Evolutionary conservation across 257 asterid species (phyloP), one percentile per base, ranked within the genome.

Genomic region (Thymus quinquecostatus): DNA sequence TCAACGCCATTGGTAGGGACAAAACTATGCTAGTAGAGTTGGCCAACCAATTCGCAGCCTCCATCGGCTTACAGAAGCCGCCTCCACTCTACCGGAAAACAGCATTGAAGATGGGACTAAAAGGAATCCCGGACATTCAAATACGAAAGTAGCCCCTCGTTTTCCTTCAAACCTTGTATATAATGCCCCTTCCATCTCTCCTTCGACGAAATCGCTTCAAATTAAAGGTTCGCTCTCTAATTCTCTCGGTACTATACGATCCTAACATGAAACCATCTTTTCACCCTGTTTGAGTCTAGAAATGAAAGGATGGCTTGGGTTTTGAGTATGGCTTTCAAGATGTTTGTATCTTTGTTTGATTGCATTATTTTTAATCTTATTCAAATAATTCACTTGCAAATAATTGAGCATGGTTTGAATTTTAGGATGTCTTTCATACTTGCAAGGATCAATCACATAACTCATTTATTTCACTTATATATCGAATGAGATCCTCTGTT

Each of bases 21-120:
- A 94, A 94, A 70, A 89, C 97, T 0, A 84, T 86, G 3, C 90
- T 94, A n/a, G 97, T 84, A 1, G 90, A 86, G 85, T 75, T 83
- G 70, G 98, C 96, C 58, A 88, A 86, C 82, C 86, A 79, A 30
- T 91, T 94, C 77, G 74, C 92, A 44, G 83, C 82, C n/a, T 89
- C 96, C 0, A 94, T 94, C 43, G 97, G 97, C n/a, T 78, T 91
- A 66, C 79, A 82, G 71, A 91, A 84, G 75, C 90, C 95, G 12
- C 97, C 97, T 72, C 70, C 92, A 1, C 76, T 94, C 38, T 84
- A 71, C 79, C 81, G 97, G 44, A 91, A 74, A 75, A 91, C 96
- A 64, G 97, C 92, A 2, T 10, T 89, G 45, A 94, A 89, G 79
- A 94, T 94, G 97, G 97, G 99, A 72, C 77, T 94, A 74, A 94